Percentiles rank a stretch among this genome's conserved stretches.
These are phyloP conservation scores for Backusella sp. DNA, from an alignment of 192 early-diverging fungal species.

Conservation along the genomic window DNA sequence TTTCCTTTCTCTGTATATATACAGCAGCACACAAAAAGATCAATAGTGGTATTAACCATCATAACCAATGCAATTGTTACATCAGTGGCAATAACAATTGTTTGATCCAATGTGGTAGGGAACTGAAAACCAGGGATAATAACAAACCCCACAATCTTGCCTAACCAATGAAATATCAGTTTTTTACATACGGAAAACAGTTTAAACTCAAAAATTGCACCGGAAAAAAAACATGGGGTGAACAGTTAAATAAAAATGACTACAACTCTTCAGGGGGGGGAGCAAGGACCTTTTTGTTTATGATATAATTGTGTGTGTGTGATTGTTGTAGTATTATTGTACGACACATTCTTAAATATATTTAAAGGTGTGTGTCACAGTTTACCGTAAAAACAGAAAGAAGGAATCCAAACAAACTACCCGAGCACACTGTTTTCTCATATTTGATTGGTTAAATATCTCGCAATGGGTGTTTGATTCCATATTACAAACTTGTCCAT, in stretches of 20 bases:
- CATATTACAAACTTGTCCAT: slow-evolving; percentile 2
- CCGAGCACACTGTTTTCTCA: neutral
- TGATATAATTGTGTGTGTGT: neutral
- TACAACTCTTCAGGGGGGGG: neutral
- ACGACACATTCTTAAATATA: neutral
- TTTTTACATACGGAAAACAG: neutral
- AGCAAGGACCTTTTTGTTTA: neutral
- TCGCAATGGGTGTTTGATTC: neutral
- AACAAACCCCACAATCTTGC: neutral
- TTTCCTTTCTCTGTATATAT: no score
- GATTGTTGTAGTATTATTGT: neutral
- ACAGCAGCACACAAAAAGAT: no score
- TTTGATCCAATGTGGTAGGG: neutral
- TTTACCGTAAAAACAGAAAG: neutral
- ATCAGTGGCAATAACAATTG: no score
- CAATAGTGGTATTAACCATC: no score
- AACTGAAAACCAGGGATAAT: neutral
- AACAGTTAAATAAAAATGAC: neutral
- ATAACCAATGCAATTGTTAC: no score
- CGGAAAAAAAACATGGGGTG: neutral
- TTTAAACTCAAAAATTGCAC: slow-evolving; percentile 4
- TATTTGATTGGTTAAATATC: neutral
- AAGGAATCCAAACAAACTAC: neutral
- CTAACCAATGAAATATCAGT: neutral
- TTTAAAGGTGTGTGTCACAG: neutral